Percentiles rank a stretch among this genome's conserved stretches.
Evolutionary conservation across 306 rosid genomes (phyloP).

Genomic region (Castanea mollissima): DNA sequence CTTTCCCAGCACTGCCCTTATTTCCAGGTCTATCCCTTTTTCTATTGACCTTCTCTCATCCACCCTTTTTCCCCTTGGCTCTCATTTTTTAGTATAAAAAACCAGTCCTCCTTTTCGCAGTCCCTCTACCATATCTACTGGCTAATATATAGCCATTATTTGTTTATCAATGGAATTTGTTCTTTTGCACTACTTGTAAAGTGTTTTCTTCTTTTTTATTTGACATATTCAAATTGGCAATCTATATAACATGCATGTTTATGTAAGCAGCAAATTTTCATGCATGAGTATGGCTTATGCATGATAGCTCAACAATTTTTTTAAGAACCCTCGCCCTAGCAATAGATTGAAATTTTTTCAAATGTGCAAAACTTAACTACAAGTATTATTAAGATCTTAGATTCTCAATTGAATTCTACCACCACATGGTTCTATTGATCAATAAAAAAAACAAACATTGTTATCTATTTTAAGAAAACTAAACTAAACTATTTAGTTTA

Average conservation of each 20-base stretch:
- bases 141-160: conserved; percentile 2
- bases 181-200: neutral
- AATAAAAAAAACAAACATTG: no score
- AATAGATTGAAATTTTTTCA: no score
- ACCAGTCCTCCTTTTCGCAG: conserved; percentile 23
- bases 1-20: conserved; percentile 61
- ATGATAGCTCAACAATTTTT: neutral
- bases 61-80: conserved; percentile 12
- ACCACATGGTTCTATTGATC: no score
- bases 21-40: conserved; percentile 28
- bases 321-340: neutral
- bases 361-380: no score
- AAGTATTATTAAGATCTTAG: no score
- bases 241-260: neutral
- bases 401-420: no score
- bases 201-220: conserved; percentile 1
- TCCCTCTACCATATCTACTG: neutral
- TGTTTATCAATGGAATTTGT: conserved; percentile 14
- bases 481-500: no score
- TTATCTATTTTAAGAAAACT: no score
- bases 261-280: neutral
- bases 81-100: neutral
- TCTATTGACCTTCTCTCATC: conserved; percentile 6
- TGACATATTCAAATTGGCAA: neutral
- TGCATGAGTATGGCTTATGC: neutral